These are phyloP conservation scores for Globisporangium cylindrosporum DNA, from an alignment of 352 stramenopile genomes.

Conservation along the genomic window DNA sequence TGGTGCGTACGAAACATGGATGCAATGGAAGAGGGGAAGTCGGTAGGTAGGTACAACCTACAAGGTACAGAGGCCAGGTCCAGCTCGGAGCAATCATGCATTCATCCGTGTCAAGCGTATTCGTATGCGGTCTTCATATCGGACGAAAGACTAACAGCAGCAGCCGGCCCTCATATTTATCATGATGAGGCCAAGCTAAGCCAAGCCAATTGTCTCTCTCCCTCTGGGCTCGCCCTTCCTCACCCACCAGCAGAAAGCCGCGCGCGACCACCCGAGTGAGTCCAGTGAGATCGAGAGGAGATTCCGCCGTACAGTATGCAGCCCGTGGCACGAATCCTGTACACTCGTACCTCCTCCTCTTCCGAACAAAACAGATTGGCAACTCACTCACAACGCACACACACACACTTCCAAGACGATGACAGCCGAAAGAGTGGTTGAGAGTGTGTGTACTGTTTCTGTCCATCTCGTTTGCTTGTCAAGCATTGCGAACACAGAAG, in stretches of 20 bases:
- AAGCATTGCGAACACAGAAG: background rate
- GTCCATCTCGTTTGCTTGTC: background rate
- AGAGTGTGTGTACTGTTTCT: background rate
- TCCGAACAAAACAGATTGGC: background rate
- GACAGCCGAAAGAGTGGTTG: background rate
- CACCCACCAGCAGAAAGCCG: background rate
- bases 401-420: background rate
- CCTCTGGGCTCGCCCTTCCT: background rate
- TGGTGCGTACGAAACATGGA: background rate
- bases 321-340: background rate
- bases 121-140: background rate
- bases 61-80: background rate
- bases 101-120: background rate
- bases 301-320: background rate
- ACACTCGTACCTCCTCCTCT: background rate
- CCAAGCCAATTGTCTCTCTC: background rate
- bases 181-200: background rate
- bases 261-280: slow-evolving; percentile 2
- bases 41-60: background rate
- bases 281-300: background rate
- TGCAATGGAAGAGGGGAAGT: background rate
- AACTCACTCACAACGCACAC: background rate
- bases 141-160: background rate
- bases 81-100: background rate
- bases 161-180: background rate